Evolutionary conservation across 768 basidiomycete genomes (phyloP), one percentile per base, ranked within the genome.

Genomic region (Lactarius deliciosus): DNA sequence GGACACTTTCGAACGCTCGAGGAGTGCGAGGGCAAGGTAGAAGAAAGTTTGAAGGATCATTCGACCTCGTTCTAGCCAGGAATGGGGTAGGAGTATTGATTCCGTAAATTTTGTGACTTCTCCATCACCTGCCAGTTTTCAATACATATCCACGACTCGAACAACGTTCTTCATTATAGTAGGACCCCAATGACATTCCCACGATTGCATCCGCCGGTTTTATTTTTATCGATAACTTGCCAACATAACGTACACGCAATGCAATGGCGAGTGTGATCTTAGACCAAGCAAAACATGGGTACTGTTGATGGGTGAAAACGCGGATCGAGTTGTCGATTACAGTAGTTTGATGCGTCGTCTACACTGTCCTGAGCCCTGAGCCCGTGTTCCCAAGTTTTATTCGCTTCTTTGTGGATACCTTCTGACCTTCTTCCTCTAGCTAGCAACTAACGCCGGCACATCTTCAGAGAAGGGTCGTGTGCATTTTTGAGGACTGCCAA

Each of bases 401-500:
- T 47, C 16, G 61, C 34, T 32, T 57, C 43, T 15, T 45, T 32
- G 34, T 36, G 30, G n/a, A 53, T 40, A 36, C 16, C 16, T 54
- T 54, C n/a, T 38, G 57, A 28, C 18, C 32, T 47, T 55, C 61
- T 60, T 38, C 25, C 47, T 58, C 43, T 59, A 41, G 45, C 36
- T 47, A 34, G 25, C 2, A 32, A 40, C 56, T 38, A 30, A 30
- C 5, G 34, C 57, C 38, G 25, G 34, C 20, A 38, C 28, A 53
- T 59, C 57, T 36, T 40, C 57, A 34, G 45, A 57, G 57, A 59
- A 60, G 28, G 41, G 16, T 41, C 20, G 10, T 47, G 5, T 63
- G 9, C 47, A 50, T 63, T 50, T 59, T 50, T 50, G 50, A 45
- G 62, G 54, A 63, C 53, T 30, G 54, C 32, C 53, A 34, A 34